Evolutionary conservation across 179 eudicot species (phyloP).

Genomic region (Amaranthus tricolor): DNA sequence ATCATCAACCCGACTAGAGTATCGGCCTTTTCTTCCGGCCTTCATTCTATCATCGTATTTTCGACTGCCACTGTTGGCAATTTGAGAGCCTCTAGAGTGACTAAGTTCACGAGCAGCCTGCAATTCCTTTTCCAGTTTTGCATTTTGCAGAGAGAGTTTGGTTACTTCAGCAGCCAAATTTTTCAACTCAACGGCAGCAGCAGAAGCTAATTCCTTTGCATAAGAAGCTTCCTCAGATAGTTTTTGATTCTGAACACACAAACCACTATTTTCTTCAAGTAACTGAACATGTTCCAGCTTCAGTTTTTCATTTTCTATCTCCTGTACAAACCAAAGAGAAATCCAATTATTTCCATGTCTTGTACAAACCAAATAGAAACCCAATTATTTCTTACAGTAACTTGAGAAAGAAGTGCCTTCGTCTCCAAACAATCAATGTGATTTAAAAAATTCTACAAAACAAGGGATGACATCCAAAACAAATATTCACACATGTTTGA

Average conservation of each 20-base stretch:
- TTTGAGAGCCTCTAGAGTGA: constrained; percentile 47
- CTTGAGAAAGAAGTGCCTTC: not conserved
- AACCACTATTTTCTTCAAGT: constrained; percentile 80
- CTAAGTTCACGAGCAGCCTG: constrained; percentile 58
- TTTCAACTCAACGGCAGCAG: constrained; percentile 95
- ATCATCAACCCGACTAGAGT: constrained; percentile 52
- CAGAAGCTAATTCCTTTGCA: constrained; percentile 97
- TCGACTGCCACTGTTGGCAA: constrained; percentile 50
- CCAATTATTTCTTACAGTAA: constrained; percentile 30
- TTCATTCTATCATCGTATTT: constrained; percentile 48
- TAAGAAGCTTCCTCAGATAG: constrained; percentile 95
- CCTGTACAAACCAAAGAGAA: constrained; percentile 44
- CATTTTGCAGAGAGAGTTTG: constrained; percentile 75
- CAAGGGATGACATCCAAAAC: not conserved
- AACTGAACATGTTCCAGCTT: constrained; percentile 73
- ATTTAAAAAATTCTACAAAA: not conserved
- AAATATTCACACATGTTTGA: not conserved
- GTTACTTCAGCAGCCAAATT: constrained; percentile 95
- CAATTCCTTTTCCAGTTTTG: constrained; percentile 80
- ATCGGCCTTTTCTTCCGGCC: constrained; percentile 59
- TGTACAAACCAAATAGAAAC: constrained; percentile 27
- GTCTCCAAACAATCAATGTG: not conserved
- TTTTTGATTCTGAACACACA: constrained; percentile 83
- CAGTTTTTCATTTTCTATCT: constrained; percentile 73
- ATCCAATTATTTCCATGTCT: constrained; percentile 68